Percentiles rank a stretch among this genome's conserved stretches.
phyloP scores from a whole-genome alignment of 352 stramenopile species.

The Globisporangium abappressorium region DNA sequence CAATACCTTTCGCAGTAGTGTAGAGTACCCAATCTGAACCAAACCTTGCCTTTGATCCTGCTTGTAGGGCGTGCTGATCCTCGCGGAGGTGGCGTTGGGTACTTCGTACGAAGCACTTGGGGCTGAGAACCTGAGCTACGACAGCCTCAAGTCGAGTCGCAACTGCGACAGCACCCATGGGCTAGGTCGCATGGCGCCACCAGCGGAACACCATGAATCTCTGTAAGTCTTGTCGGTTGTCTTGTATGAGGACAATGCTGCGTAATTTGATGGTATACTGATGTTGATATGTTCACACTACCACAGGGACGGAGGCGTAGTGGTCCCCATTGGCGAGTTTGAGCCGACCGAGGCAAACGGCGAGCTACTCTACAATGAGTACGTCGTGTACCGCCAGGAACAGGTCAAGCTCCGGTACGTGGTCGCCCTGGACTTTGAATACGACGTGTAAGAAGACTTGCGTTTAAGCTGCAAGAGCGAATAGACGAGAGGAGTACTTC shows the following conservation, averaged over 20 bases:
- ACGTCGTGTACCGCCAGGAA: conserved; percentile 66
- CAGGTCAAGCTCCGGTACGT: conserved; percentile 68
- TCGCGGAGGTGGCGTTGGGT: conserved; percentile 66
- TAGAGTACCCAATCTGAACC: not conserved
- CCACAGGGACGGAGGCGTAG: conserved; percentile 40
- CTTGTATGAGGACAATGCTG: not conserved
- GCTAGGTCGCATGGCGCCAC: conserved; percentile 52
- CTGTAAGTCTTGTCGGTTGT: conserved; percentile 24
- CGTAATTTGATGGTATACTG: not conserved
- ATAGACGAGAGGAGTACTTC: not conserved
- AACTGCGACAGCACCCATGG: conserved; percentile 50
- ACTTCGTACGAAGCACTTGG: conserved; percentile 39
- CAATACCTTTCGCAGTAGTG: not conserved
- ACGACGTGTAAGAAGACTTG: not conserved
- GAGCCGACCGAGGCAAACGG: conserved; percentile 42
- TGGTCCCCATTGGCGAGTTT: conserved; percentile 58
- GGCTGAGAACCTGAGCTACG: conserved; percentile 55
- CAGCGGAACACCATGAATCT: conserved; percentile 37
- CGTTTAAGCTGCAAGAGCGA: not conserved
- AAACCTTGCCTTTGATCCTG: not conserved
- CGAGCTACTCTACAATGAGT: conserved; percentile 73
- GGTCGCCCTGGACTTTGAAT: conserved; percentile 21
- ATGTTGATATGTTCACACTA: not conserved
- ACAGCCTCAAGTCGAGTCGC: conserved; percentile 31
- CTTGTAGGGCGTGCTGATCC: conserved; percentile 35